Conservation (phyloP, 805 yeast genomes). For the Metschnikowia dekortorum region DNA sequence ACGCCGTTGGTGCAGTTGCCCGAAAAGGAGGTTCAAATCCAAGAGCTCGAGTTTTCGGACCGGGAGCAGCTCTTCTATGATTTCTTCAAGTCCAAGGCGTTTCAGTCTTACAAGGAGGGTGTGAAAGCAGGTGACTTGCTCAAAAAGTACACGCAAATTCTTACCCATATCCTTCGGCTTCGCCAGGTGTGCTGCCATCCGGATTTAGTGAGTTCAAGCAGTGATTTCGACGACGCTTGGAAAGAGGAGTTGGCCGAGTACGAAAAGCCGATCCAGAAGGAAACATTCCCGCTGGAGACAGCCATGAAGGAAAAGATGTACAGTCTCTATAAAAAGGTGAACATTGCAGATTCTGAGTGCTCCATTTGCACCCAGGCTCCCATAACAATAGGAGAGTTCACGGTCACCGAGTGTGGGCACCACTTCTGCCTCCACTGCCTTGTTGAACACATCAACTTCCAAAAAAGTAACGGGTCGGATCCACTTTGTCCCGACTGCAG, state of each 20-base stretch:
- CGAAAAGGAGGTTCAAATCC: constrained; percentile 64
- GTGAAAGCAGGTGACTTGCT: constrained; percentile 62
- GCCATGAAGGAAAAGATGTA: constrained; percentile 22
- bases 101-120: constrained; percentile 55
- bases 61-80: constrained; percentile 64
- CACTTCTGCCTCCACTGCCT: constrained; percentile 71
- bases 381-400: constrained; percentile 47
- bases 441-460: constrained; percentile 69
- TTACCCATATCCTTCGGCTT: constrained; percentile 77
- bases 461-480: constrained; percentile 40
- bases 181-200: constrained; percentile 89
- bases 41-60: constrained; percentile 61
- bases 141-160: constrained; percentile 69
- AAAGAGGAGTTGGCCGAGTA: constrained; percentile 16
- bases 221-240: constrained; percentile 51
- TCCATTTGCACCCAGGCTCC: constrained; percentile 77
- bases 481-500: constrained; percentile 80
- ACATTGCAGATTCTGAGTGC: constrained; percentile 58
- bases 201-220: constrained; percentile 50
- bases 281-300: constrained; percentile 20
- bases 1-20: constrained; percentile 73
- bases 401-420: constrained; percentile 78
- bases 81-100: constrained; percentile 65
- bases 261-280: constrained; percentile 12
- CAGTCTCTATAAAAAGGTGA: constrained; percentile 25